Evolutionary conservation across 768 basidiomycete genomes (phyloP).

Genomic region (Dentipellis fragilis): DNA sequence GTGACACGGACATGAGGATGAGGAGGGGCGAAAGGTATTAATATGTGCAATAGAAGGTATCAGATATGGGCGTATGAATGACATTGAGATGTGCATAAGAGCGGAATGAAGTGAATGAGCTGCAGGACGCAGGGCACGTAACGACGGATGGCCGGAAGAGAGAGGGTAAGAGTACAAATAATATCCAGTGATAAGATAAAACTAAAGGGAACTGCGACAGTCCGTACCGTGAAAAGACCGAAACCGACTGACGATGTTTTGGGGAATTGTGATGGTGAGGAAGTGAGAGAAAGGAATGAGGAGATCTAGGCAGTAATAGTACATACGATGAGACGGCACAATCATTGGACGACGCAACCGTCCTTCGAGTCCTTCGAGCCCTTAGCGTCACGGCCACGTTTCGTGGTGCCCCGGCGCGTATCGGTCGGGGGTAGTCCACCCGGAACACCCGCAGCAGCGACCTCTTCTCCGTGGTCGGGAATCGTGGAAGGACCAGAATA

Average conservation of each 20-base stretch:
- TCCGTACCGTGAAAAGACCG: not conserved
- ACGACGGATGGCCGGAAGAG: not conserved
- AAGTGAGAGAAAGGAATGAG: not conserved
- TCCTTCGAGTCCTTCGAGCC: not conserved
- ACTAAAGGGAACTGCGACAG: not conserved
- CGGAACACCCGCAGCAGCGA: not conserved
- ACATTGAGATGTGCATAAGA: too few species aligned
- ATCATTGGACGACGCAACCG: constrained; percentile 7
- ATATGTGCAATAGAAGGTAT: too few species aligned
- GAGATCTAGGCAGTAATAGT: not conserved
- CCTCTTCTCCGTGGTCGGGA: not conserved
- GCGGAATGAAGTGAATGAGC: too few species aligned
- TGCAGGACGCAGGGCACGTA: too few species aligned
- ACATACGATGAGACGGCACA: not conserved
- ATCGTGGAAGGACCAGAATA: constrained; percentile 1
- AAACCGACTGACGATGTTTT: not conserved
- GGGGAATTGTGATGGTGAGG: not conserved
- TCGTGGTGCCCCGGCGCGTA: not conserved
- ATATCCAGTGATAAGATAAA: constrained; percentile 3
- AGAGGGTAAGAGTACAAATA: not conserved
- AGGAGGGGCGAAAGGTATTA: too few species aligned
- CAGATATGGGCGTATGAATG: too few species aligned
- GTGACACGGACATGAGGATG: too few species aligned
- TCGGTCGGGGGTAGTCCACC: not conserved
- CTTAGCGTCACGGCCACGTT: constrained; percentile 6